Evolutionary conservation across 2,329 filamentous ascomycete genomes (phyloP).

Genomic region (Nothomitra cinnamomea): DNA sequence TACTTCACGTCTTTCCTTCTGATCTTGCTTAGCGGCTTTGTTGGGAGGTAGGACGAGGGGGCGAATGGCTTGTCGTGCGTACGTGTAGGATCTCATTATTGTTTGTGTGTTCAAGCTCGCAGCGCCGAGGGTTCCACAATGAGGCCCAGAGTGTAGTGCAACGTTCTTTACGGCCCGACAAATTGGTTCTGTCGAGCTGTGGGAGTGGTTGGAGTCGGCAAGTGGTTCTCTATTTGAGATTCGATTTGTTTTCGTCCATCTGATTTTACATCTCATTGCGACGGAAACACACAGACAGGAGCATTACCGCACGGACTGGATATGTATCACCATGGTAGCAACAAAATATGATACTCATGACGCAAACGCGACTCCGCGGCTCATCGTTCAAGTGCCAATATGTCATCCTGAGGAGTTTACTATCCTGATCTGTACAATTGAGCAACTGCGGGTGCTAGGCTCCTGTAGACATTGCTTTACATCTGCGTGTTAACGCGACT

Average conservation of each 20-base stretch:
- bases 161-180: not conserved
- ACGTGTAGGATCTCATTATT: not conserved
- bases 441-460: too few relatives aligned
- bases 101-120: not conserved
- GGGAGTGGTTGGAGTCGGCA: not conserved
- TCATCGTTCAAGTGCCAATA: not conserved
- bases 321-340: slow-evolving; percentile 3
- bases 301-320: not conserved
- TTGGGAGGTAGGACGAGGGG: not conserved
- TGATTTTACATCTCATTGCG: slow-evolving; percentile 3
- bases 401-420: not conserved
- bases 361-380: not conserved
- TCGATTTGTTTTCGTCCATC: not conserved
- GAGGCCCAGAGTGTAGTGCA: not conserved
- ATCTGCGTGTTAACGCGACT: too few relatives aligned
- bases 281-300: slow-evolving; percentile 3
- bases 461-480: too few relatives aligned
- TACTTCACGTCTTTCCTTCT: not conserved
- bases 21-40: not conserved
- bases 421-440: too few relatives aligned
- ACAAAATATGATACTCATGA: slow-evolving; percentile 2
- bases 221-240: slow-evolving; percentile 1
- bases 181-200: not conserved
- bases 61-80: not conserved
- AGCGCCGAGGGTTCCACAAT: not conserved